These are phyloP conservation scores for Periconia digitata DNA, from an alignment of 2,329 filamentous ascomycete species.

Conservation along the genomic window DNA sequence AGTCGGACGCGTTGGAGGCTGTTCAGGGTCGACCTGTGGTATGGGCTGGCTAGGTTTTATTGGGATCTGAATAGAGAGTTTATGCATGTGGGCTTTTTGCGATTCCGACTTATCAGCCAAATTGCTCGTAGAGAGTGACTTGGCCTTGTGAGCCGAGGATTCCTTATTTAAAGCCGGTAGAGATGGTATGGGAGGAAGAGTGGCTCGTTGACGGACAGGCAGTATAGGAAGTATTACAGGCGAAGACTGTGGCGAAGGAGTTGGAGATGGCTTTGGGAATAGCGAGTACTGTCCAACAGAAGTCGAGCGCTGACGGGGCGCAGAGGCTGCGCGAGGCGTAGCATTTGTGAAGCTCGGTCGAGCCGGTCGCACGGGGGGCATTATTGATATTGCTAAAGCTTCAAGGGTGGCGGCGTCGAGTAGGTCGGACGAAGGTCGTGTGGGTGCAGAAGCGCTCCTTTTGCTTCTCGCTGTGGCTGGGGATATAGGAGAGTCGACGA, in stretches of 20 bases:
- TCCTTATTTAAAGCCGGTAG: not conserved
- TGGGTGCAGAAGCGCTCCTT: constrained; percentile 1
- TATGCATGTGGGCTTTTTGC: not conserved
- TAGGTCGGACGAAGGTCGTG: not conserved
- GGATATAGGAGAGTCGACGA: not conserved
- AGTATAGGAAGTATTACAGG: not conserved
- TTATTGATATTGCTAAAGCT: not conserved
- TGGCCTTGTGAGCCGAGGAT: not conserved
- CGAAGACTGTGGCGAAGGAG: not conserved
- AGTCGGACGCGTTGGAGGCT: not conserved
- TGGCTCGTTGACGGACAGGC: not conserved
- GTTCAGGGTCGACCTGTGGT: not conserved
- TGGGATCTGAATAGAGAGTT: constrained; percentile 1
- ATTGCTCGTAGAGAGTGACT: not conserved
- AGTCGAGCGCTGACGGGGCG: not conserved
- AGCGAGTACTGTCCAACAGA: not conserved
- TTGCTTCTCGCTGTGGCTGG: not conserved
- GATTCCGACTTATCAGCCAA: not conserved
- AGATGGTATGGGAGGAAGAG: not conserved
- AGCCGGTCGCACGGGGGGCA: not conserved
- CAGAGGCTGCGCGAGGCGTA: not conserved
- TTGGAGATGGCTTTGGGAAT: not conserved
- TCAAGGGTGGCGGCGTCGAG: not conserved
- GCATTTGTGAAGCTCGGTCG: not conserved
- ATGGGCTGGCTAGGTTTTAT: not conserved